Conservation (phyloP, 805 yeast genomes). For the Sungouiozyma ichnusensis region DNA sequence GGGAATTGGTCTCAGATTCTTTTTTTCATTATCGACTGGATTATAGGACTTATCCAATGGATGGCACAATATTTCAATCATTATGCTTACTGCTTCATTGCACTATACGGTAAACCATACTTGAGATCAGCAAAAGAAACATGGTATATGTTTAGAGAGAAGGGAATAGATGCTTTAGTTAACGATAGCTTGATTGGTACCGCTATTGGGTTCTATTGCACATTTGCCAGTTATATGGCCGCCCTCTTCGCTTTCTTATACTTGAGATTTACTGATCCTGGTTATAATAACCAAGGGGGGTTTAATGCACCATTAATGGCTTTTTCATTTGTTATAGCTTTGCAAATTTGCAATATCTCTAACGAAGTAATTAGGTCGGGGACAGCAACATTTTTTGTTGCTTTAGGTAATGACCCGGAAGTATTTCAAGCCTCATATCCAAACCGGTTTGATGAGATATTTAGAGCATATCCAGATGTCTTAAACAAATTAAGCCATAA, state of each 20-base stretch:
- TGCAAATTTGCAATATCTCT: conserved; percentile 65
- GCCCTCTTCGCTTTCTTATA: conserved; percentile 55
- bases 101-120: conserved; percentile 76
- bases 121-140: conserved; percentile 71
- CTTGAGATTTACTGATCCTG: conserved; percentile 57
- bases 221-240: conserved; percentile 60
- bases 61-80: conserved; percentile 76
- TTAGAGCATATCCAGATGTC: conserved; percentile 59
- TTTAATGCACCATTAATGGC: conserved; percentile 68
- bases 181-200: conserved; percentile 77
- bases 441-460: conserved; percentile 50
- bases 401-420: conserved; percentile 77
- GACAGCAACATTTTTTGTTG: conserved; percentile 72
- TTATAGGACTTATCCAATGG: conserved; percentile 66
- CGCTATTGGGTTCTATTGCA: conserved; percentile 64
- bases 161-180: conserved; percentile 76
- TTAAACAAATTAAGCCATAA: conserved; percentile 39
- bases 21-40: conserved; percentile 43
- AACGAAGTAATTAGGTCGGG: conserved; percentile 74
- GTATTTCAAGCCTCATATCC: conserved; percentile 67
- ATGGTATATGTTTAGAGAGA: conserved; percentile 61
- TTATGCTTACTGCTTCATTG: conserved; percentile 79
- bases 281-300: conserved; percentile 46
- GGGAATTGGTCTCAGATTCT: conserved; percentile 44
- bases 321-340: conserved; percentile 59